Evolutionary conservation across 164 flowering plant genomes (phyloP), one percentile per base, ranked within the genome.

Genomic region (Magnolia officinalis): DNA sequence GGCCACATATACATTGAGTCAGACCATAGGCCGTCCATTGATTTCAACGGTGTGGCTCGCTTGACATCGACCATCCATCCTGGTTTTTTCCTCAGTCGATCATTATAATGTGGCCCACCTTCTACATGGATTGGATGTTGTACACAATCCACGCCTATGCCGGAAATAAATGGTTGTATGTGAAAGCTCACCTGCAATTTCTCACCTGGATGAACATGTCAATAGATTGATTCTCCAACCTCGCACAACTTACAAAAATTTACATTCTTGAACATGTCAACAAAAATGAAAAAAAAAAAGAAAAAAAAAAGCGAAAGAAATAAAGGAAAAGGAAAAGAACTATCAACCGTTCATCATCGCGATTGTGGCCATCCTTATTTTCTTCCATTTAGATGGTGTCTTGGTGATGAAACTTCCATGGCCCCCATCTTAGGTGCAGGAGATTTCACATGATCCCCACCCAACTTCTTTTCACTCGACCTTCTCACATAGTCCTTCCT

Each of bases 401-500:
- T 37, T 11, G 70, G 45, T 6, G 70, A 67, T 14, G 70, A 26
- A 14, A 6, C 49, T 67, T 67, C 70, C 49, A 67, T 13, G 70
- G 49, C 49, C 1, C 23, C 51, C 49, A 29, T 13, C 70, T 67
- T 67, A 29, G 50, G 49, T 24, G 20, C 45, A 51, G 21, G 23
- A 11, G 63, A 20, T 24, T 2, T 52, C 31, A 52, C 37, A 50
- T n/a, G n/a, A n/a, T 50, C 55, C 6, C 55, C 55, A 20, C 9
- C 55, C 55, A 49, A 8, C 55, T 20, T 70, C 29, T 70, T 70
- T 9, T 50, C 64, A 24, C 74, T 72, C 63, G 52, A 51, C 74
- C 74, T 72, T 24, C 74, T 75, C 19, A 1, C 58, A 71, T 76
- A 74, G 2, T 76, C 81, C 18, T 84, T 84, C 87, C 82, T 85